Evolutionary conservation across 441 rosid genomes (phyloP).

Genomic region (Populus hybrid): DNA sequence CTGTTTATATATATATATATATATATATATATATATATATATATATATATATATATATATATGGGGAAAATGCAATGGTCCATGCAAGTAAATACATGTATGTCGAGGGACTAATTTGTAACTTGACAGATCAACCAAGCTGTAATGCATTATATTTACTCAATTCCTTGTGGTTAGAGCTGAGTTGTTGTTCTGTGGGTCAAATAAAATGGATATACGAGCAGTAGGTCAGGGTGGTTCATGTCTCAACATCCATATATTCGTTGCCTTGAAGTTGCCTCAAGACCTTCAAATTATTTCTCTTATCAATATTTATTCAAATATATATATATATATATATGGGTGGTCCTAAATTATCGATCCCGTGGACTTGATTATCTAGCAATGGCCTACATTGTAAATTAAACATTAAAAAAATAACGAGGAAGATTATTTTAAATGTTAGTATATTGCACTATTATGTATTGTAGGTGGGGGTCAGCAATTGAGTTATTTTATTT

Average conservation of each 20-base stretch:
- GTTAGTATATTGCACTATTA: not conserved
- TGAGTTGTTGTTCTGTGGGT: slow-evolving; percentile 12
- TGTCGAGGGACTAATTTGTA: slow-evolving; percentile 14
- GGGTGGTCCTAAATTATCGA: too few species aligned
- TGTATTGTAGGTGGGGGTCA: not conserved
- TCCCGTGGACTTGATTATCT: not conserved
- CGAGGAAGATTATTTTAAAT: not conserved
- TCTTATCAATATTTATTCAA: not conserved
- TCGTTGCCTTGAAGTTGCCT: slow-evolving; percentile 36
- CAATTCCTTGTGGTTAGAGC: not conserved
- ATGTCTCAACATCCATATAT: slow-evolving; percentile 39
- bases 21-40: too few species aligned
- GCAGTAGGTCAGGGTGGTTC: slow-evolving; percentile 38
- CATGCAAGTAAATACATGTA: not conserved
- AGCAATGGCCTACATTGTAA: too few species aligned
- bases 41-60: too few species aligned
- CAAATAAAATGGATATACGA: slow-evolving; percentile 21
- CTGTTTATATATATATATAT: too few species aligned
- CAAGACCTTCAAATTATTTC: slow-evolving; percentile 19
- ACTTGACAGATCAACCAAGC: slow-evolving; percentile 9
- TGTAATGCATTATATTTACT: not conserved
- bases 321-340: too few species aligned
- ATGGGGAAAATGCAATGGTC: not conserved
- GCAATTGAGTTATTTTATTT: too few species aligned
- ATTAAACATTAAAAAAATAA: not conserved